Conservation (phyloP, 306 rosid genomes). For the Prunus padus region DNA sequence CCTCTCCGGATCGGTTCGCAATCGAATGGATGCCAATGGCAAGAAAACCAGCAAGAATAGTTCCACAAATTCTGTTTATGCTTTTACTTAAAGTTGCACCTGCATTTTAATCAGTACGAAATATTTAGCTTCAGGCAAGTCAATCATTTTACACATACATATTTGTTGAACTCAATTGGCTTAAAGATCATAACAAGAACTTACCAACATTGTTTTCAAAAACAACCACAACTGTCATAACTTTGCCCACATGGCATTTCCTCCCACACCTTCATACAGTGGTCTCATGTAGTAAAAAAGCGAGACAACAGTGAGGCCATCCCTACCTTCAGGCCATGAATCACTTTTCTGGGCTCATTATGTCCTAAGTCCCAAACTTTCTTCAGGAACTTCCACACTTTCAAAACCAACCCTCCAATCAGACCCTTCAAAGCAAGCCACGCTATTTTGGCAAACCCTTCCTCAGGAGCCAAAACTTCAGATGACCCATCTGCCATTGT, state of each 20-base stretch:
- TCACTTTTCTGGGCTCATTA: conserved; percentile 75
- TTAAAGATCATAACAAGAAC: background rate
- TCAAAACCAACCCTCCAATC: conserved; percentile 33
- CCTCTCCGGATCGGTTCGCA: conserved; percentile 57
- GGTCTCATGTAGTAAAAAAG: conserved; percentile 76
- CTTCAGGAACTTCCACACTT: conserved; percentile 43
- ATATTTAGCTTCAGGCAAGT: background rate
- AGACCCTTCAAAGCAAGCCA: conserved; percentile 32
- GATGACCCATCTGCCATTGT: conserved; percentile 42
- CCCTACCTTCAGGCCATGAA: conserved; percentile 78
- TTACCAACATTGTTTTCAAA: conserved; percentile 66
- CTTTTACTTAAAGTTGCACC: conserved; percentile 72
- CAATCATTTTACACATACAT: too few relatives aligned
- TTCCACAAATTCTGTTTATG: conserved; percentile 69
- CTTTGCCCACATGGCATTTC: conserved; percentile 83
- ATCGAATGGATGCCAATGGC: conserved; percentile 76
- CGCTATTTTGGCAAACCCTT: conserved; percentile 13
- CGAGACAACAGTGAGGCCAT: conserved; percentile 76
- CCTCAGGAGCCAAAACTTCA: conserved; percentile 28
- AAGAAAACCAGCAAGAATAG: conserved; percentile 63
- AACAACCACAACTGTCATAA: conserved; percentile 79
- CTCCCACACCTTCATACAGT: conserved; percentile 71
- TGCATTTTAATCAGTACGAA: conserved; percentile 29
- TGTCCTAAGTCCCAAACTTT: conserved; percentile 75
- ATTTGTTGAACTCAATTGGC: too few relatives aligned